Evolutionary conservation across 805 yeast species (phyloP).

Genomic region (Komagataella phaffii): DNA sequence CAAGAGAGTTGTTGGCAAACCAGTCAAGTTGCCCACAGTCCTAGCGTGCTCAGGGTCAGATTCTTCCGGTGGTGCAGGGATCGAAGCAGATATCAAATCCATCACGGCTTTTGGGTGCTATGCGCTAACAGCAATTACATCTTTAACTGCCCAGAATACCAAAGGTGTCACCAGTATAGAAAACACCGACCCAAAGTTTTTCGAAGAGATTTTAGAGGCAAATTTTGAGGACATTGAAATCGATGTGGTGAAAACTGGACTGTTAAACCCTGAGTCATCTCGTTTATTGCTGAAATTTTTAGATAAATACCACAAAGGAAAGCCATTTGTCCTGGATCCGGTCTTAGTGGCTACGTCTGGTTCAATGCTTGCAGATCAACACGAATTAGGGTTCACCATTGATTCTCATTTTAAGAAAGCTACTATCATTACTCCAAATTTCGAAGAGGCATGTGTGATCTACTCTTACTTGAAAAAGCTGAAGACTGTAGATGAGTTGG

Average conservation of each 20-base stretch:
- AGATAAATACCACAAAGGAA: constrained; percentile 14
- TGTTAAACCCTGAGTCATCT: constrained; percentile 46
- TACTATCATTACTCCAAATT: constrained; percentile 62
- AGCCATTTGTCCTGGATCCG: constrained; percentile 59
- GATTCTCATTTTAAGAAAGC: constrained; percentile 32
- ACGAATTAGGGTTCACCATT: constrained; percentile 29
- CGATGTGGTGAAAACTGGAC: constrained; percentile 68
- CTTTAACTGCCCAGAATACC: constrained; percentile 75
- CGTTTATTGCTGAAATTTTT: constrained; percentile 26
- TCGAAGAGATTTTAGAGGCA: constrained; percentile 37
- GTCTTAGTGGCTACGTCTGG: constrained; percentile 80
- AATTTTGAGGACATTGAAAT: constrained; percentile 50
- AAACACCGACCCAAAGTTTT: constrained; percentile 28
- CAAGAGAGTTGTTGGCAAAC: background rate
- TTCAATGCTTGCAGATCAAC: constrained; percentile 33
- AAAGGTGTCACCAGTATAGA: constrained; percentile 25
- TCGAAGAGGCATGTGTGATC: constrained; percentile 46
- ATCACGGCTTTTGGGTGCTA: constrained; percentile 68
- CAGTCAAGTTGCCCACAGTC: constrained; percentile 20
- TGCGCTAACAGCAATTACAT: constrained; percentile 67
- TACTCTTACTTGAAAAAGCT: constrained; percentile 57
- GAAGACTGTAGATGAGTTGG: constrained; percentile 52
- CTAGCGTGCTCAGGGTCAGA: constrained; percentile 65
- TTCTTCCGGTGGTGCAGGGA: constrained; percentile 87
- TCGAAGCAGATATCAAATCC: constrained; percentile 82